Base-by-base conservation (phyloP, 2,329 filamentous ascomycete species). In the Cladosporium cucumerinum region DNA sequence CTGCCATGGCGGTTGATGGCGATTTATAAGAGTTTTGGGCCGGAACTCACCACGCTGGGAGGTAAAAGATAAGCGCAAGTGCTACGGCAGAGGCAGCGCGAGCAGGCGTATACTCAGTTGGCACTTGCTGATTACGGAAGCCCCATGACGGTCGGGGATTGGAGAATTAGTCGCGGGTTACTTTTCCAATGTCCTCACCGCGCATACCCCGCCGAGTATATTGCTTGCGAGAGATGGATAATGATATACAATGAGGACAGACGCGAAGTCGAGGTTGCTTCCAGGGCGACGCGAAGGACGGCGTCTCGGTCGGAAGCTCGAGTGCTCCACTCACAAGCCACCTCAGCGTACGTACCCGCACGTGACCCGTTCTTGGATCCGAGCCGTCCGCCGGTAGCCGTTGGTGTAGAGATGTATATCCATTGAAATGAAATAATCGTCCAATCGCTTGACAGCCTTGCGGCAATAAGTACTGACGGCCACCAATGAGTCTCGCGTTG, bases 41-140 rank as follows among this genome's bases (percentile, higher is more conserved):
- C 14, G n/a, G 49, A 39, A 62, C 60, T 62, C 60, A 62, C 60
- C 58, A 61, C 28, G n/a, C 11, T 32, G 43, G 21, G 18, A 16
- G 58, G 21, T 36, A 34, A n/a, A 12, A 55, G 49, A 34, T 62
- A 55, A 36, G 60, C 12, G 60, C 60, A 62, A 55, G 54, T 52
- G 59, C 59, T 39, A 52, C 23, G 21, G 21, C 43, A 54, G 48
- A 36, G n/a, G 21, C 43, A 52, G 48, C 25, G 51, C 51, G 51
- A 54, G 51, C 51, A 54, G 51, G 51, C 23, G 48, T 32, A 52
- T 32, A 52, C 59, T 39, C n/a, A 4, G 23, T 54, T 46, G 28
- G 60, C 60, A 43, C 34, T 62, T 62, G 60, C 60, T 55, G 60
- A 46, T 36, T 54, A 52, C 34, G 60, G 26, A 23, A 48, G 23